Evolutionary conservation across 2,329 filamentous ascomycete species (phyloP), one percentile per base, ranked within the genome.

Genomic region (Byssochlamys sp.): DNA sequence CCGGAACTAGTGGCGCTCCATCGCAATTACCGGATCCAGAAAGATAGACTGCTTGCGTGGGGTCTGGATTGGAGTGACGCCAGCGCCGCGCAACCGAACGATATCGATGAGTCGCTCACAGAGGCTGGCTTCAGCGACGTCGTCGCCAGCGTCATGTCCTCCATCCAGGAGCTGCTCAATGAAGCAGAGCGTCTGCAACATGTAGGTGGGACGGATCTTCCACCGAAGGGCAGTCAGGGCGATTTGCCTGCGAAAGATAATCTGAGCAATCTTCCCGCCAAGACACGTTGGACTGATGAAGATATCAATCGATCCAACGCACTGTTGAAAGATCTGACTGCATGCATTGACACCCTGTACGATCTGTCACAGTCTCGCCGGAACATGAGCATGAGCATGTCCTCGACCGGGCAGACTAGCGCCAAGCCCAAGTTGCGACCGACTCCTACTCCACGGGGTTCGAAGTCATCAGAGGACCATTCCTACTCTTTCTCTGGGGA

Each of bases 61-160:
- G 84, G 84, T 52, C 72, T 86, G 58, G 82, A 85, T 67, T 87
- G 84, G 84, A 84, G 79, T 69, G 84, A 86, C 67, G 82, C 80
- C 59, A 80, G 78, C 63, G 80, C 79, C 59, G 77, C 76, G 14
- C 73, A 78, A 55, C 78, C 81, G 58, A 81, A 79, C 63, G 80
- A 84, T 69, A 86, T 86, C 63, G 84, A 86, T 66, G 82, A 84
- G 63, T 81, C 81, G 19, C 74, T 86, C 19, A 83, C 82, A 55
- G 78, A 81, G 59, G 84, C 84, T 31, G 84, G 83, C 19, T 76
- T 85, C 60, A 84, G 82, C 51, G 83, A 85, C 69, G 81, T 84
- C 3, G 84, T 86, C 39, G 81, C 80, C 57, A 84, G 82, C 65
- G 82, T 86, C 53, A 79, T 87, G 74, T 79, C 80, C 19, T 84